Conservation (phyloP, 345 rosid genomes). For the Hibiscus syriacus region DNA sequence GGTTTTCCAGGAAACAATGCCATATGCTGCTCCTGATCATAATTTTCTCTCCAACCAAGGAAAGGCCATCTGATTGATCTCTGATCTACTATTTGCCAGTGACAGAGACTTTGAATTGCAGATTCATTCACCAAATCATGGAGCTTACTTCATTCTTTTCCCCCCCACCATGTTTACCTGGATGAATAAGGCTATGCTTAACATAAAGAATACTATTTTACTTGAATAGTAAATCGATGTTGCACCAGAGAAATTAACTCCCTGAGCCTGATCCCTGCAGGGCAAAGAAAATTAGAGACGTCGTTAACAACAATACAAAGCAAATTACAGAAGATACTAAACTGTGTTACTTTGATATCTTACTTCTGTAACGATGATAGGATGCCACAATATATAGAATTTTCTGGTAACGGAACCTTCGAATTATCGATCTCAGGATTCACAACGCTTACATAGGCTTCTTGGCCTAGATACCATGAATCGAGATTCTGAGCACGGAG, state of each 20-base stretch:
- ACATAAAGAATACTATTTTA: constrained; percentile 23
- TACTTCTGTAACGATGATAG: constrained; percentile 78
- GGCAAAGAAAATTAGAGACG: no score
- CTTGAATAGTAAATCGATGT: constrained; percentile 15
- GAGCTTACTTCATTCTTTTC: no score
- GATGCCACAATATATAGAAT: constrained; percentile 71
- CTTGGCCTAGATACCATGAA: constrained; percentile 87
- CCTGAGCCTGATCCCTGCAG: no score
- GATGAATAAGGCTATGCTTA: constrained; percentile 24
- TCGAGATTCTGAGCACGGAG: constrained; percentile 71
- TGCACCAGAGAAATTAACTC: constrained; percentile 47
- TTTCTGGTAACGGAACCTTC: constrained; percentile 49
- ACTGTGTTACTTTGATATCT: constrained; percentile 19
- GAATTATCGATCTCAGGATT: constrained; percentile 62
- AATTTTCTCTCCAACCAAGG: neutral
- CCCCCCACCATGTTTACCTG: constrained; percentile 12
- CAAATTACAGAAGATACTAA: neutral
- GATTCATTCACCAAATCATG: no score
- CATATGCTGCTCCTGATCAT: neutral
- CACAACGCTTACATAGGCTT: constrained; percentile 54
- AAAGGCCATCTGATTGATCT: no score
- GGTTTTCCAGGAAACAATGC: constrained; percentile 11
- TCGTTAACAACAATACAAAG: neutral
- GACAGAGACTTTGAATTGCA: neutral
- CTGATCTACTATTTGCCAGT: neutral